Evolutionary conservation across 345 rosid species (phyloP).

Genomic region (Brassica rapa): DNA sequence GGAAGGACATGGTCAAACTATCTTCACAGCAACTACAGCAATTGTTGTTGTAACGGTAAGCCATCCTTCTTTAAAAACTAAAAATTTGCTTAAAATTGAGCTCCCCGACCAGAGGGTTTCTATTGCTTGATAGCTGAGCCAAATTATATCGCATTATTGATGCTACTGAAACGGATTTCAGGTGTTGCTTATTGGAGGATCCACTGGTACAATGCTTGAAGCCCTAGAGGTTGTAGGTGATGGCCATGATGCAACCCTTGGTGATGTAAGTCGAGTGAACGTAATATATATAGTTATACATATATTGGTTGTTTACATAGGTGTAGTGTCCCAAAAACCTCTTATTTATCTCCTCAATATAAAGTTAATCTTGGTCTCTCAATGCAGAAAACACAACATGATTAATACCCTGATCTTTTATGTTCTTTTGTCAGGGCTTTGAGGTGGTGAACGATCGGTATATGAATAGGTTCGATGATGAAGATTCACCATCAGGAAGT

Average conservation of each 20-base stretch:
- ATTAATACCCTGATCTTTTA: not conserved
- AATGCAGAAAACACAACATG: not conserved
- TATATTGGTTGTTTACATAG: not conserved
- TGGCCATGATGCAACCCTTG: constrained; percentile 56
- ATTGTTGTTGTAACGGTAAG: constrained; percentile 90
- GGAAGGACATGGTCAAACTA: constrained; percentile 98
- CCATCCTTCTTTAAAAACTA: constrained; percentile 16
- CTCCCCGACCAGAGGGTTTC: not conserved
- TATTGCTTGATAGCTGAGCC: not conserved
- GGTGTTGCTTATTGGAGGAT: constrained; percentile 94
- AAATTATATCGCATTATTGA: not conserved
- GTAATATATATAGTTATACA: not conserved
- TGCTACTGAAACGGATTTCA: constrained; percentile 38
- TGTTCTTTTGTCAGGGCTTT: constrained; percentile 47
- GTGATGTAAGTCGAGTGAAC: constrained; percentile 61
- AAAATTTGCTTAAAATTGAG: not conserved
- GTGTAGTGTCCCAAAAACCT: not conserved
- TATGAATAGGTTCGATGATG: constrained; percentile 59
- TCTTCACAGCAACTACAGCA: constrained; percentile 96
- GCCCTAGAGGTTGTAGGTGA: constrained; percentile 91
- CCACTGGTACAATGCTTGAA: constrained; percentile 98
- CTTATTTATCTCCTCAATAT: not conserved
- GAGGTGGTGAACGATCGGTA: constrained; percentile 61
- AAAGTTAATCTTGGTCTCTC: not conserved
- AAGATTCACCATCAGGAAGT: constrained; percentile 69